Evolutionary conservation across 2,329 filamentous ascomycete species (phyloP).

Genomic region (Acrocalymma vagum): DNA sequence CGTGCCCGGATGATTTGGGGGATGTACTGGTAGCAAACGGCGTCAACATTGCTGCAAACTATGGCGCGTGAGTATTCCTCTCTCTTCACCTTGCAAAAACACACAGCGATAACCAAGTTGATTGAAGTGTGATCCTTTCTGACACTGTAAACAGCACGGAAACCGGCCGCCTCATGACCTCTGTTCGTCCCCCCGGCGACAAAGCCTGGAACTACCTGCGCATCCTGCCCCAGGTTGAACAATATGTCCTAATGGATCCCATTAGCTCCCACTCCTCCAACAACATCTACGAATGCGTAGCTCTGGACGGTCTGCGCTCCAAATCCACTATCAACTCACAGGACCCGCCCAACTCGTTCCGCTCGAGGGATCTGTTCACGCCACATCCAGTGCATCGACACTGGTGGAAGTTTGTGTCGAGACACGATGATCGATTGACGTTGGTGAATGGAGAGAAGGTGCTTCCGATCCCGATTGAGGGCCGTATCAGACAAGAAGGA

Average conservation of each 20-base stretch:
- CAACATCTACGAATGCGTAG: conserved; percentile 51
- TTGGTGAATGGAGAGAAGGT: conserved; percentile 62
- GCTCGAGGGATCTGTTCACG: conserved; percentile 60
- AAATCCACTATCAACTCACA: conserved; percentile 52
- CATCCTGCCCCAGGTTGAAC: conserved; percentile 48
- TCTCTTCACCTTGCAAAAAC: no score
- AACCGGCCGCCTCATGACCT: conserved; percentile 69
- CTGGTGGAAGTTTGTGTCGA: conserved; percentile 58
- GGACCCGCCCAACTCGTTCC: conserved; percentile 54
- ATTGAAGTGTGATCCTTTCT: neutral
- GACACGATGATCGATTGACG: conserved; percentile 57
- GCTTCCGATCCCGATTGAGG: conserved; percentile 60
- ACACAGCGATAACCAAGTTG: neutral
- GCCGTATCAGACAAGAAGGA: conserved; percentile 60
- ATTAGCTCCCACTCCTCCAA: no score
- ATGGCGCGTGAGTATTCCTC: conserved; percentile 59
- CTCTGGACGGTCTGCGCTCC: conserved; percentile 49
- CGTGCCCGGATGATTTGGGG: conserved; percentile 68
- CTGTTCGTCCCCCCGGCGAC: conserved; percentile 61
- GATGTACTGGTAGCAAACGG: conserved; percentile 61
- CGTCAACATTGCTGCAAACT: conserved; percentile 65
- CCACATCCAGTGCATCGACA: conserved; percentile 53
- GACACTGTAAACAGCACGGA: conserved; percentile 61
- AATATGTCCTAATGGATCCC: conserved; percentile 53
- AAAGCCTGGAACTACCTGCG: conserved; percentile 70